Base-by-base conservation (phyloP, 306 rosid species). In the Quercus robur region DNA sequence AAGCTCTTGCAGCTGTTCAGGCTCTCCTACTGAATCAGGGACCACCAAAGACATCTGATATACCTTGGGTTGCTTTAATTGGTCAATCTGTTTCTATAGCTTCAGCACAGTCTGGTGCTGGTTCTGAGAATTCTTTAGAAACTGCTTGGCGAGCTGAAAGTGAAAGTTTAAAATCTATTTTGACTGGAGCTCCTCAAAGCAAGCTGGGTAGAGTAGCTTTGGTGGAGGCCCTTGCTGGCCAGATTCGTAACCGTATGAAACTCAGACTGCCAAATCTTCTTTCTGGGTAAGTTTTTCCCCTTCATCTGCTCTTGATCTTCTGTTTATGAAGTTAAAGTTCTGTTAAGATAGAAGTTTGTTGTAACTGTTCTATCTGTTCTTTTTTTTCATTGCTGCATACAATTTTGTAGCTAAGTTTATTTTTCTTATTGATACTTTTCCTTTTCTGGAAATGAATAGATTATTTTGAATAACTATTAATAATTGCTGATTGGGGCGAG, bases 121-220 rank as follows among this genome's bases (percentile, higher is more conserved):
- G 94, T 64, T 91, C 98, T 68, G 99, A 95, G 67, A 93, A 49
- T 87, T 95, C 99, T 44, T 74, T 95, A 80, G 99, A 95, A 91
- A 95, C 96, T 81, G 99, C 99, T 5, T 95, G 99, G 99, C 91
- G 74, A 80, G 99, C 99, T 75, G 99, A 95, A 85, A 95, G 86
- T 78, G 99, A 95, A 85, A 95, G 97, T 85, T 93, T 95, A 19
- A 95, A 93, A 80, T 93, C 97, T 76, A 95, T 95, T 81, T 72
- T 95, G 80, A 81, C 92, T 33, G 98, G 99, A 82, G 97, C 97
- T 33, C 98, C 99, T 83, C 98, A 81, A 84, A 93, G 86, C 85
- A 95, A 95, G 88, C 94, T 95, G 41, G 99, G 99, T 20, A 88
- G 99, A 84, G 87, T 91, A 56, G 99, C 99, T 33, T 90, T 95